These are phyloP conservation scores for Cryptomeria japonica DNA, from an alignment of 75 land plant species.

Conservation along the genomic window DNA sequence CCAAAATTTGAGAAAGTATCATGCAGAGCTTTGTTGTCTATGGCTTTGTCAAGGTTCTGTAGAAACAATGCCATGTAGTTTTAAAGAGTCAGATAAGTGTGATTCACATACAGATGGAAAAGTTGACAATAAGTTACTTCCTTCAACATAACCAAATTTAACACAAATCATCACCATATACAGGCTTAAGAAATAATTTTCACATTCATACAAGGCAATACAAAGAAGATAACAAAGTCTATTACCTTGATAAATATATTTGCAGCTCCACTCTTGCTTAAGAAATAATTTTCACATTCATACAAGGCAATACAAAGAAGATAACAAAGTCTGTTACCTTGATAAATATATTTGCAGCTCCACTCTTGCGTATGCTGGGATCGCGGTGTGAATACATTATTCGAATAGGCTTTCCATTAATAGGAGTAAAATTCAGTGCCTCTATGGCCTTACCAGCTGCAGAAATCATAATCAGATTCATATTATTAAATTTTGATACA, in stretches of 20 bases:
- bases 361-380: constrained; percentile 68
- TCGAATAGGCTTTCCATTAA: constrained; percentile 70
- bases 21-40: constrained; percentile 80
- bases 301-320: constrained; percentile 22
- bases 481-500: neutral
- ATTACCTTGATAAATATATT: constrained; percentile 83
- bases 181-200: neutral
- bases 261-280: constrained; percentile 71
- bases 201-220: constrained; percentile 23
- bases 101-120: neutral
- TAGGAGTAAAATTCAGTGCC: constrained; percentile 62
- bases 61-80: constrained; percentile 18
- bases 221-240: constrained; percentile 21
- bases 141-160: neutral
- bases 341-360: constrained; percentile 73
- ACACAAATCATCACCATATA: neutral
- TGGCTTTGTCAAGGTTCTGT: constrained; percentile 84
- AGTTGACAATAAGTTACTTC: neutral
- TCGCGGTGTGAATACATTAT: constrained; percentile 85
- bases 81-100: neutral
- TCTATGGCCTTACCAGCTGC: constrained; percentile 78
- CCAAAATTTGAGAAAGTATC: constrained; percentile 84
- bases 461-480: neutral
- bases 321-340: constrained; percentile 54
- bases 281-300: constrained; percentile 17